Conservation (phyloP, 495 filamentous ascomycete genomes). For the Bacidia gigantensis region DNA sequence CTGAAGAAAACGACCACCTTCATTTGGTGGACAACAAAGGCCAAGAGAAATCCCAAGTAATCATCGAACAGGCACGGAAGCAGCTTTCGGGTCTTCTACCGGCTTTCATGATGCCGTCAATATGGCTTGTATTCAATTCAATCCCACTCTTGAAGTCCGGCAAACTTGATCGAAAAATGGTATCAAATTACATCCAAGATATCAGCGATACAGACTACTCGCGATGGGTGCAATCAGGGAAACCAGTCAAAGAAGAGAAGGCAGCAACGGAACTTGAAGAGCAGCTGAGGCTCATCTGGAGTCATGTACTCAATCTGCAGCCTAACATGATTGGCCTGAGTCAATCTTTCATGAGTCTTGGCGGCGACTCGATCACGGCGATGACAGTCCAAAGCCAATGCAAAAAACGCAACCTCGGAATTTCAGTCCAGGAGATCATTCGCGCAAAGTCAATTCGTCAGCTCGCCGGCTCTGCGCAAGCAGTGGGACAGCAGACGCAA, state of each 20-base stretch:
- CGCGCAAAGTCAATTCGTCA: conserved; percentile 34
- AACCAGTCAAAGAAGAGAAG: conserved; percentile 10
- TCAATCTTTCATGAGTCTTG: conserved; percentile 48
- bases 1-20: not conserved
- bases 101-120: conserved; percentile 41
- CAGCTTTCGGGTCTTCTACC: conserved; percentile 27
- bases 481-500: conserved; percentile 20
- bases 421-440: conserved; percentile 41
- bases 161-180: conserved; percentile 38
- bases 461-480: conserved; percentile 25
- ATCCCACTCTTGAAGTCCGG: conserved; percentile 39
- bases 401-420: conserved; percentile 35
- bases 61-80: conserved; percentile 24
- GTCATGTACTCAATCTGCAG: conserved; percentile 39
- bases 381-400: conserved; percentile 48
- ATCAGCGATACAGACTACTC: conserved; percentile 23
- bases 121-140: conserved; percentile 35
- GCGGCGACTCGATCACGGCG: conserved; percentile 57
- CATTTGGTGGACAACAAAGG: conserved; percentile 4
- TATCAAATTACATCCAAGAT: conserved; percentile 23
- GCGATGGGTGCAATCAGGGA: conserved; percentile 1
- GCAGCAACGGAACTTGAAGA: conserved; percentile 26
- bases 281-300: conserved; percentile 32
- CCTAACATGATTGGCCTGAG: conserved; percentile 32
- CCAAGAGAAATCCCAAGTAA: conserved; percentile 15